Conservation (phyloP, 2,329 filamentous ascomycete species). For the Camillea tinctor region DNA sequence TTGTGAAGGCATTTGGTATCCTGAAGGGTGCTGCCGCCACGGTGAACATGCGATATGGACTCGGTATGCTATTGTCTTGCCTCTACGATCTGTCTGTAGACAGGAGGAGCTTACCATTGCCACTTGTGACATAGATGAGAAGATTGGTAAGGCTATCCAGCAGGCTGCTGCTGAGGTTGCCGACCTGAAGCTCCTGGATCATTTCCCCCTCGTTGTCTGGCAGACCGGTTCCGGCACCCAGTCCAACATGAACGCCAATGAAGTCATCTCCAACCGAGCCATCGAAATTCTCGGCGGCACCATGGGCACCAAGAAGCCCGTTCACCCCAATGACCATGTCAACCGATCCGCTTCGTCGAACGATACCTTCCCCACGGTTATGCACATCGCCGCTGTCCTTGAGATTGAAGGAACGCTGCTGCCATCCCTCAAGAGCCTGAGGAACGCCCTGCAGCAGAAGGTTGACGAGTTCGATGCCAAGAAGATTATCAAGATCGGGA, state of each 20-base stretch:
- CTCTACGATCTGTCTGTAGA: slow-evolving; percentile 7
- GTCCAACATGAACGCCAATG: slow-evolving; percentile 99
- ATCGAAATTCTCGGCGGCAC: slow-evolving; percentile 94
- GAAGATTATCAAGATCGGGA: slow-evolving; percentile 97
- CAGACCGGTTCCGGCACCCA: slow-evolving; percentile 98
- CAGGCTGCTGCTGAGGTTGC: slow-evolving; percentile 93
- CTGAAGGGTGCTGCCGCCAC: slow-evolving; percentile 94
- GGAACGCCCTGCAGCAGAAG: slow-evolving; percentile 83
- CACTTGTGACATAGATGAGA: slow-evolving; percentile 63
- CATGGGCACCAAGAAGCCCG: slow-evolving; percentile 96
- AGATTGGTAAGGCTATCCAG: slow-evolving; percentile 88
- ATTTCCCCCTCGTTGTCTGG: slow-evolving; percentile 99
- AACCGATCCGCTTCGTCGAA: slow-evolving; percentile 99
- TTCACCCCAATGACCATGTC: slow-evolving; percentile 99
- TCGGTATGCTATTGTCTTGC: slow-evolving; percentile 55
- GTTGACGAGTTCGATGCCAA: slow-evolving; percentile 78
- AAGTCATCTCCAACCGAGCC: slow-evolving; percentile 98
- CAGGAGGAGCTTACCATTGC: slow-evolving; percentile 24
- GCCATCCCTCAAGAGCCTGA: slow-evolving; percentile 78
- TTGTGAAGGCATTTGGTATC: slow-evolving; percentile 92
- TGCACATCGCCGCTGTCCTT: slow-evolving; percentile 97
- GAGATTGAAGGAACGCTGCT: slow-evolving; percentile 86
- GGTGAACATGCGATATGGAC: slow-evolving; percentile 92
- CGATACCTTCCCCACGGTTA: slow-evolving; percentile 98
- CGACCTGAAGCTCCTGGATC: slow-evolving; percentile 87